These are phyloP conservation scores for Chaetomiaceae sp. DNA, from an alignment of 2,329 filamentous ascomycete genomes.

Conservation along the genomic window DNA sequence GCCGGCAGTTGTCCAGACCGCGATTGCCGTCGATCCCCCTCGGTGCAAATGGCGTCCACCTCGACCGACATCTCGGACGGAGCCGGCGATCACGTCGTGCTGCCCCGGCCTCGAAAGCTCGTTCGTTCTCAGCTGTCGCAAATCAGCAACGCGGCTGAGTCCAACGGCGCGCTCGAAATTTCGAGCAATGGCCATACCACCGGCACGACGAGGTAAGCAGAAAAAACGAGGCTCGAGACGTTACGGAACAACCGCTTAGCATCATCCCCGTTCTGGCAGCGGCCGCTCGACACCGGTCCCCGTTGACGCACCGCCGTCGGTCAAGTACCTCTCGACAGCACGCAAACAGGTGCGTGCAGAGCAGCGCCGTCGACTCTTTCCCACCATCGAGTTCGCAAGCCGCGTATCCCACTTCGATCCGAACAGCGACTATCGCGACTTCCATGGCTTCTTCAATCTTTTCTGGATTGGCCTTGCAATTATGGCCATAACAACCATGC, in stretches of 20 bases:
- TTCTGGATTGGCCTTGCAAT: slow-evolving; percentile 98
- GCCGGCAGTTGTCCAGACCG: not conserved
- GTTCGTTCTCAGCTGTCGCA: slow-evolving; percentile 46
- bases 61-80: slow-evolving; percentile 29
- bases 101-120: slow-evolving; percentile 48
- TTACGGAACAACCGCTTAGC: not conserved
- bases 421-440: slow-evolving; percentile 85
- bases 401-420: slow-evolving; percentile 96
- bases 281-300: slow-evolving; percentile 80
- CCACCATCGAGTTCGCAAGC: slow-evolving; percentile 84
- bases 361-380: slow-evolving; percentile 80
- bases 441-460: slow-evolving; percentile 93
- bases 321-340: slow-evolving; percentile 77
- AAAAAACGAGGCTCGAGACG: too few relatives aligned
- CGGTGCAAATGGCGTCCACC: slow-evolving; percentile 33
- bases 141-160: slow-evolving; percentile 37
- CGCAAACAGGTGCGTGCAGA: slow-evolving; percentile 79
- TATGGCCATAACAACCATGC: slow-evolving; percentile 92
- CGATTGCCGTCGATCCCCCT: not conserved
- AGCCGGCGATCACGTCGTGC: slow-evolving; percentile 42
- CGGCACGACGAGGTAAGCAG: slow-evolving; percentile 43
- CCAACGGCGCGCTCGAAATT: slow-evolving; percentile 35
- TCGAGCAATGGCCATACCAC: slow-evolving; percentile 37
- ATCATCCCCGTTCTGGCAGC: slow-evolving; percentile 41
- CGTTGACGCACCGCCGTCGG: slow-evolving; percentile 87